Percentiles rank a stretch among this genome's conserved stretches.
phyloP scores from a whole-genome alignment of 1,284 basidiomycete genomes.

The Meripilus lineatus region DNA sequence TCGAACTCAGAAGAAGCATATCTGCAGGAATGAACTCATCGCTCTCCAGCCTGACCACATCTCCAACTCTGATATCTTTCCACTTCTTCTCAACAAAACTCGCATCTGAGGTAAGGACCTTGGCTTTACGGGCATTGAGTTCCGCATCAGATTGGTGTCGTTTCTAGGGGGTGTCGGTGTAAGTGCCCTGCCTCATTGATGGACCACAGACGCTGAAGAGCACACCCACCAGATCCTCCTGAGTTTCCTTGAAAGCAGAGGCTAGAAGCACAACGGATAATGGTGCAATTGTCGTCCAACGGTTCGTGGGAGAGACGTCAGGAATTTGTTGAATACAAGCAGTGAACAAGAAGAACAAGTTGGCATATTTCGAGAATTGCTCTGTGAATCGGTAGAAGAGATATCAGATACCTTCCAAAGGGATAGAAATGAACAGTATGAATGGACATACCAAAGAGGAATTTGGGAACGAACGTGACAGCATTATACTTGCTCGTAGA shows the following conservation, averaged over 20 bases:
- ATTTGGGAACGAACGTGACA: conserved; percentile 89
- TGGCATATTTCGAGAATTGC: conserved; percentile 99
- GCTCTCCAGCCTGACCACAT: conserved; percentile 86
- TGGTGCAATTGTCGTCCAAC: conserved; percentile 93
- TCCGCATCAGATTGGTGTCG: conserved; percentile 94
- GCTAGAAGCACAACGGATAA: conserved; percentile 87
- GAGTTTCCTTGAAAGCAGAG: conserved; percentile 94
- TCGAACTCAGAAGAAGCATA: conserved; percentile 82
- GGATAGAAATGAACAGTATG: neutral
- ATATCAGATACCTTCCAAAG: neutral
- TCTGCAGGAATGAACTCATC: conserved; percentile 98
- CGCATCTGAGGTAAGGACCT: conserved; percentile 66
- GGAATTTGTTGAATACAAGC: conserved; percentile 98
- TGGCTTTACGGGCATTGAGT: conserved; percentile 80
- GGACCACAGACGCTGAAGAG: conserved; percentile 18
- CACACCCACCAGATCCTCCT: conserved; percentile 80
- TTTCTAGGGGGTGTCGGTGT: conserved; percentile 66
- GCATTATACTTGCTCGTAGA: conserved; percentile 96
- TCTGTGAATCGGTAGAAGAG: conserved; percentile 42
- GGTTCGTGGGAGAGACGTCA: conserved; percentile 94
- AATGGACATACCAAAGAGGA: conserved; percentile 65
- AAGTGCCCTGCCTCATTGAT: neutral
- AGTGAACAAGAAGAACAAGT: conserved; percentile 98
- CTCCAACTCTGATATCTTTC: conserved; percentile 89
- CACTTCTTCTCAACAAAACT: conserved; percentile 80